Conservation (phyloP, 345 rosid genomes). For the Zanthoxylum bungeanum region DNA sequence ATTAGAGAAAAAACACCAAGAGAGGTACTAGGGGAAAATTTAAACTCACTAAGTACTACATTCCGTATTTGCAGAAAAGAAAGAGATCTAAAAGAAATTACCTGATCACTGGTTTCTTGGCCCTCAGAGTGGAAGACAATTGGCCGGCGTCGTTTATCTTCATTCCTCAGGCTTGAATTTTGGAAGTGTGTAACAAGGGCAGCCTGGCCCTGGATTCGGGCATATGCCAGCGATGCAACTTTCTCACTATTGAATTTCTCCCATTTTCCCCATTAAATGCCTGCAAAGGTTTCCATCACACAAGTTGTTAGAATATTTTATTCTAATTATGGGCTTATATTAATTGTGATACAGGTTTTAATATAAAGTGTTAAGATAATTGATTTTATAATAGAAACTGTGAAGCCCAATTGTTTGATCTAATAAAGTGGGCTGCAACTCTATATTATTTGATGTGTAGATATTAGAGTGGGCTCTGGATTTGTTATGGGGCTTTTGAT, state of each 20-base stretch:
- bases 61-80: not conserved
- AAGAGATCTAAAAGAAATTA: conserved; percentile 18
- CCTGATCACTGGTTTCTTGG: conserved; percentile 59
- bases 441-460: too few relatives aligned
- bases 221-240: conserved; percentile 88
- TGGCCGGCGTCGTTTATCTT: conserved; percentile 80
- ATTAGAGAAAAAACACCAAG: conserved; percentile 2
- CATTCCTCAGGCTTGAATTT: conserved; percentile 81
- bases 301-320: too few relatives aligned
- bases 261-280: conserved; percentile 91
- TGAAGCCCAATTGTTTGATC: too few relatives aligned
- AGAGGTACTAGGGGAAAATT: not conserved
- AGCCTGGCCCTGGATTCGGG: conserved; percentile 89
- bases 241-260: conserved; percentile 97
- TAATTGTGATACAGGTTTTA: too few relatives aligned
- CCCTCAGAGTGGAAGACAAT: conserved; percentile 70
- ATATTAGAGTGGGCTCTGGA: too few relatives aligned
- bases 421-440: too few relatives aligned
- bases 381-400: too few relatives aligned
- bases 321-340: too few relatives aligned
- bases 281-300: conserved; percentile 35
- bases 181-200: conserved; percentile 89
- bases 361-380: too few relatives aligned
- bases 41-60: not conserved
- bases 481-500: too few relatives aligned